Conservation (phyloP, 1,284 basidiomycete genomes). For the Vanrija sp. region DNA sequence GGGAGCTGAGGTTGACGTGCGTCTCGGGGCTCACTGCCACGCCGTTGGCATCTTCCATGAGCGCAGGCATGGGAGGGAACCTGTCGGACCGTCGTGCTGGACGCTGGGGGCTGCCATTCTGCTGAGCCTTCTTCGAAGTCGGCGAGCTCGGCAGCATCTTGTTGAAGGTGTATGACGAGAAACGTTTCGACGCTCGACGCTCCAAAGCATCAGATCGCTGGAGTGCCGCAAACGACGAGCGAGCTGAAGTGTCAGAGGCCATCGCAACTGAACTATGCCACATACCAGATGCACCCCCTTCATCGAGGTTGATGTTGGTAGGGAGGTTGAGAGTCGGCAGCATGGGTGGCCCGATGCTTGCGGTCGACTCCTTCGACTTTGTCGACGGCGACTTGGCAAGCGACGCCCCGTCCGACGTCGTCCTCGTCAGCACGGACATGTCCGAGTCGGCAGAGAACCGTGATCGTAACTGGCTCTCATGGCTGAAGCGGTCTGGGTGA, state of each 20-base stretch:
- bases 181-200: conserved; percentile 89
- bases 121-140: conserved; percentile 29
- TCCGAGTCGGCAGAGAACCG: conserved; percentile 45
- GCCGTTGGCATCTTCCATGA: conserved; percentile 6
- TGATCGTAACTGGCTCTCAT: conserved; percentile 31
- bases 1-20: no score
- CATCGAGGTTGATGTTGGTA: not conserved
- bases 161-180: conserved; percentile 91
- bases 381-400: no score
- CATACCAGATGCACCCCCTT: not conserved
- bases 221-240: conserved; percentile 75
- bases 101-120: conserved; percentile 34
- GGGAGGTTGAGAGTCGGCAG: not conserved
- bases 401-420: not conserved
- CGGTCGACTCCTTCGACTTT: not conserved
- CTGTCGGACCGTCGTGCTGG: conserved; percentile 34
- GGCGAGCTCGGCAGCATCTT: conserved; percentile 67
- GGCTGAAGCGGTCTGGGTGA: conserved; percentile 31
- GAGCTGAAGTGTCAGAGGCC: conserved; percentile 22
- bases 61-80: conserved; percentile 37
- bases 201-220: conserved; percentile 83
- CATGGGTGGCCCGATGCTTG: not conserved
- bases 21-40: no score
- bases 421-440: conserved; percentile 5
- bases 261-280: not conserved